Evolutionary conservation across 805 yeast species (phyloP), one percentile per base, ranked within the genome.

Genomic region (Lachancea kluyveri): DNA sequence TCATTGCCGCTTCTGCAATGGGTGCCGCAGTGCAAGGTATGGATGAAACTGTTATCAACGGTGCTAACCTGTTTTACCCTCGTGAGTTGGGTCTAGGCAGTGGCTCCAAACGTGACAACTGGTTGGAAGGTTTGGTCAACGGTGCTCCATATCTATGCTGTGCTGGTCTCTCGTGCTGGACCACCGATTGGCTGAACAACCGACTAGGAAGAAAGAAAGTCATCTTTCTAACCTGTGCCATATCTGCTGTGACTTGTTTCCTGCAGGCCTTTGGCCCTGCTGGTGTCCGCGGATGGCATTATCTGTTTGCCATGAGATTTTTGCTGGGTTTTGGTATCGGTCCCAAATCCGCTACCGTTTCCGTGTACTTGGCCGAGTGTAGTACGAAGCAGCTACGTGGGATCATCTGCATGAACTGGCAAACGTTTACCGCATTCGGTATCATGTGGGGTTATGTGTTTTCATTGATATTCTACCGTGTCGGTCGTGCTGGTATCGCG

Each of bases 1-100:
- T 79, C 35, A 73, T 79, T 33, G 67, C 76, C 9, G 68, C 77
- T 42, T 76, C 80, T n/a, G 78, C 86, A 1, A 68, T 79, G 72
- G 80, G 83, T 31, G 88, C 87, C 13, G 82, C 82, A 13, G 80
- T 79, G 24, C 86, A 79, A 54, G 87, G 88, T 54, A 79, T 80
- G 78, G 87, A 80, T 57, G 85, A 80, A 54, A 64, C 83, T 4
- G 85, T 80, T 14, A 72, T 79, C 38, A 79, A 78, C 45, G 88
- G 88, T 42, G 87, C 87, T 6, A 65, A 71, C 33, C 55, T 79
- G 31, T 74, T 72, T 49, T 79, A 75, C 52, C 82, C 83, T 2
- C 33, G 42, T 2, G 68, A 61, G 14, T 65, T 79, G 50, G 78
- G 77, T 3, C 63, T 80, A 26, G 68, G 61, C 12, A 45, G 55